These are phyloP conservation scores for Patellifolia procumbens DNA, from an alignment of 179 eudicot genomes.

Conservation along the genomic window DNA sequence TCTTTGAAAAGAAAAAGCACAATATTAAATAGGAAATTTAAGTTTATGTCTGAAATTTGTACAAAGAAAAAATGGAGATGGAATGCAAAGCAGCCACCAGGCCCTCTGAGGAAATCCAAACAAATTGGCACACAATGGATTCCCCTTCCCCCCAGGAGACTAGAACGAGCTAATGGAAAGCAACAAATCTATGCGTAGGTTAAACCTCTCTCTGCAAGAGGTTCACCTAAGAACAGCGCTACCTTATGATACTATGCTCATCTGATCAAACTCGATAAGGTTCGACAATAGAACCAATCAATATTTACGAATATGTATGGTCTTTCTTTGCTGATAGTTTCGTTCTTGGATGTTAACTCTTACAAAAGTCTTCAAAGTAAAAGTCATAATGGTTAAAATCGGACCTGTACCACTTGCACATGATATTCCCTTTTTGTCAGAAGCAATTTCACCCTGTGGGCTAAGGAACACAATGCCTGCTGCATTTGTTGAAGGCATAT, in stretches of 20 bases:
- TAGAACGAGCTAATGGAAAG: background rate
- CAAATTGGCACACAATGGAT: background rate
- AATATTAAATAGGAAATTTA: background rate
- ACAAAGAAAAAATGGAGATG: background rate
- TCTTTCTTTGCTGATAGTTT: background rate
- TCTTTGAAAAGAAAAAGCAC: background rate
- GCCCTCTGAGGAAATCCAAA: background rate
- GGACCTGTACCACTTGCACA: conserved; percentile 20
- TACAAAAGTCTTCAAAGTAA: background rate
- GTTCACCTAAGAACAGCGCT: background rate
- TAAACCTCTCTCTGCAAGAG: background rate
- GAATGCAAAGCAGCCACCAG: background rate
- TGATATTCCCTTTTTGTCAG: conserved; percentile 54
- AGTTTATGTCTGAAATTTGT: background rate
- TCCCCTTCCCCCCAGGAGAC: conserved; percentile 6
- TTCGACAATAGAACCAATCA: background rate
- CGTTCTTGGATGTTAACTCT: background rate
- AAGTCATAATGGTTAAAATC: background rate
- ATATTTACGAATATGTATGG: background rate
- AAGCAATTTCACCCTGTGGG: conserved; percentile 37
- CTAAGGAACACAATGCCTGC: conserved; percentile 64
- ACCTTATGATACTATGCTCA: background rate
- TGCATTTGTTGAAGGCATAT: conserved; percentile 49
- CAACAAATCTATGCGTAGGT: background rate
- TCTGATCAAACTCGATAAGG: background rate